Percentiles rank a stretch among this genome's conserved stretches.
phyloP scores from a whole-genome alignment of 768 basidiomycete species.

The Harrya chromipes region DNA sequence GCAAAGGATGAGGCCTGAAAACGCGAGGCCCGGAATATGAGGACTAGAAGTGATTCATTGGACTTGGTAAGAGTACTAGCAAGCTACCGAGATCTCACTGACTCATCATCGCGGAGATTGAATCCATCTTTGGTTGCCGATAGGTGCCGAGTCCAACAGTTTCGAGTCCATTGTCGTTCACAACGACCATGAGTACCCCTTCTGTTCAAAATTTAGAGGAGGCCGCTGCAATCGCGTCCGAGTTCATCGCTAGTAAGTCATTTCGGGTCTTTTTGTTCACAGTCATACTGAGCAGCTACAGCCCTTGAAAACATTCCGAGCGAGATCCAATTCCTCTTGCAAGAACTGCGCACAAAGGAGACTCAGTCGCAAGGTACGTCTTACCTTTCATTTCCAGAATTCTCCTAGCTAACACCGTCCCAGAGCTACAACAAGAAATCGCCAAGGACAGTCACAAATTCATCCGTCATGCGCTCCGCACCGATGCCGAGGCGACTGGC shows the following conservation, averaged over 20 bases:
- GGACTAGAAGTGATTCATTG: too few relatives aligned
- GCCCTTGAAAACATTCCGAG: slow-evolving; percentile 50
- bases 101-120: slow-evolving; percentile 23
- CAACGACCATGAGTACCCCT: slow-evolving; percentile 28
- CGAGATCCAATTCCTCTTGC: slow-evolving; percentile 46
- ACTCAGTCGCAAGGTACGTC: slow-evolving; percentile 38
- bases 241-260: slow-evolving; percentile 46
- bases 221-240: slow-evolving; percentile 46
- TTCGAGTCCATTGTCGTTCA: not conserved
- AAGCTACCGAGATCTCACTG: slow-evolving; percentile 2
- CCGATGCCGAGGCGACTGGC: slow-evolving; percentile 21
- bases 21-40: too few relatives aligned
- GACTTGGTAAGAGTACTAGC: too few relatives aligned
- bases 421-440: slow-evolving; percentile 45
- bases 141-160: slow-evolving; percentile 2
- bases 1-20: too few relatives aligned
- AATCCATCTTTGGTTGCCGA: slow-evolving; percentile 16
- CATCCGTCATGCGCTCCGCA: slow-evolving; percentile 41
- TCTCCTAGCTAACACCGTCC: not conserved
- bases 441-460: slow-evolving; percentile 42
- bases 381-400: not conserved
- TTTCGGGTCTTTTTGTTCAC: not conserved
- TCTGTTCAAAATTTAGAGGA: slow-evolving; percentile 43
- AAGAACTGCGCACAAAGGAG: slow-evolving; percentile 47
- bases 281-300: slow-evolving; percentile 12